Evolutionary conservation across 345 rosid genomes (phyloP).

Genomic region (Geranium rotundifolium): DNA sequence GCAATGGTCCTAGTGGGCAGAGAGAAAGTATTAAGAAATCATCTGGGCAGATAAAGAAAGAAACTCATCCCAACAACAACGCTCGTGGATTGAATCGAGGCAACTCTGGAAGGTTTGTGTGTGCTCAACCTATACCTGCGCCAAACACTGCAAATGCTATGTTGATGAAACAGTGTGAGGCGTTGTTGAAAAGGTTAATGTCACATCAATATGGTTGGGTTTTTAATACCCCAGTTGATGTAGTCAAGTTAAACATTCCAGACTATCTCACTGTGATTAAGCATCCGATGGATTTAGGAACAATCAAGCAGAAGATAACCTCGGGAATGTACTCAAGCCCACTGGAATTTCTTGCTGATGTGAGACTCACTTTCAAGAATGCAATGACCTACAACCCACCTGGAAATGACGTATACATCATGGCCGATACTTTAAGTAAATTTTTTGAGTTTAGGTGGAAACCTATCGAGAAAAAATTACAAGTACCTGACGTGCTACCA

Average conservation of each 20-base stretch:
- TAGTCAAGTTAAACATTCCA: constrained; percentile 60
- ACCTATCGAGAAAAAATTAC: constrained; percentile 61
- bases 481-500: constrained; percentile 19
- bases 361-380: constrained; percentile 73
- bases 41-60: constrained; percentile 41
- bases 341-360: constrained; percentile 64
- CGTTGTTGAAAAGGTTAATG: constrained; percentile 57
- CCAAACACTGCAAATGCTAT: constrained; percentile 30
- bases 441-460: constrained; percentile 79
- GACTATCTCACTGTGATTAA: constrained; percentile 71
- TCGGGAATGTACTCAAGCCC: constrained; percentile 66
- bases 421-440: constrained; percentile 73
- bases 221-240: constrained; percentile 84
- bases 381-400: constrained; percentile 92
- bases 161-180: constrained; percentile 75
- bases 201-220: constrained; percentile 71
- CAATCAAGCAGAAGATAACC: constrained; percentile 50
- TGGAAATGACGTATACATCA: constrained; percentile 63
- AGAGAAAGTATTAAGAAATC: constrained; percentile 27
- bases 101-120: constrained; percentile 41
- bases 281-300: constrained; percentile 91
- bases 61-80: constrained; percentile 22
- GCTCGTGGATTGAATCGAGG: constrained; percentile 36
- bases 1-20: constrained; percentile 34
- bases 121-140: constrained; percentile 30